Conservation (phyloP, 1,139 yeast genomes). For the Candida mesenterica region DNA sequence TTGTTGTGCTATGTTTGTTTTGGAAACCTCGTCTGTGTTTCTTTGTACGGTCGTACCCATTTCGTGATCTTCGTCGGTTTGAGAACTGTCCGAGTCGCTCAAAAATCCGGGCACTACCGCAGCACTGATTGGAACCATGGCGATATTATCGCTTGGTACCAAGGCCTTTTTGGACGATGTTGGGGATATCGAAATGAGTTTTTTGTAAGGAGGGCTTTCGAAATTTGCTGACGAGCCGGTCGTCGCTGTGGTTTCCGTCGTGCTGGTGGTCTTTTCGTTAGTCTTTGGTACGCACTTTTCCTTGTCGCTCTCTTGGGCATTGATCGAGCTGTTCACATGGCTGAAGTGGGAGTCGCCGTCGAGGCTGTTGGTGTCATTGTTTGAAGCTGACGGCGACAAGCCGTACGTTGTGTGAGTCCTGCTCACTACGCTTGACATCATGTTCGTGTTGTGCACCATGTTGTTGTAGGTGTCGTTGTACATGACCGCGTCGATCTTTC, state of each 20-base stretch:
- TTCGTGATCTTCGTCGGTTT: too few species aligned
- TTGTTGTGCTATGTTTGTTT: too few species aligned
- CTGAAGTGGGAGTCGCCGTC: neutral
- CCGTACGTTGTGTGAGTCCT: slow-evolving; percentile 15
- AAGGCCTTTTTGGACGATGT: neutral
- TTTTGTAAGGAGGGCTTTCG: neutral
- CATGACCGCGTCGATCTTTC: slow-evolving; percentile 31
- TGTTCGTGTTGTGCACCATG: slow-evolving; percentile 1
- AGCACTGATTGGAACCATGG: neutral
- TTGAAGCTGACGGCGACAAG: slow-evolving; percentile 1
- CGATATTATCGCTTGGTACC: too few species aligned
- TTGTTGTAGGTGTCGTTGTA: slow-evolving; percentile 14
- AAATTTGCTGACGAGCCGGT: neutral
- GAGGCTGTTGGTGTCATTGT: neutral
- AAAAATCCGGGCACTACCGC: neutral
- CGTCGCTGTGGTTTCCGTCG: slow-evolving; percentile 1
- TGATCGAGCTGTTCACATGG: neutral
- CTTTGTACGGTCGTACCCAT: too few species aligned
- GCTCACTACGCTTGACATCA: slow-evolving; percentile 7
- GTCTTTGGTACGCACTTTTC: neutral
- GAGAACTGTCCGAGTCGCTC: neutral
- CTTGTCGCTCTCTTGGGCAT: slow-evolving; percentile 1
- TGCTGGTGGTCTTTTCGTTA: slow-evolving; percentile 1
- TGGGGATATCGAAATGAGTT: neutral
- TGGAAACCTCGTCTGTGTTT: too few species aligned